These are phyloP conservation scores for Alternaria conjuncta DNA, from an alignment of 2,329 filamentous ascomycete species.

Conservation along the genomic window DNA sequence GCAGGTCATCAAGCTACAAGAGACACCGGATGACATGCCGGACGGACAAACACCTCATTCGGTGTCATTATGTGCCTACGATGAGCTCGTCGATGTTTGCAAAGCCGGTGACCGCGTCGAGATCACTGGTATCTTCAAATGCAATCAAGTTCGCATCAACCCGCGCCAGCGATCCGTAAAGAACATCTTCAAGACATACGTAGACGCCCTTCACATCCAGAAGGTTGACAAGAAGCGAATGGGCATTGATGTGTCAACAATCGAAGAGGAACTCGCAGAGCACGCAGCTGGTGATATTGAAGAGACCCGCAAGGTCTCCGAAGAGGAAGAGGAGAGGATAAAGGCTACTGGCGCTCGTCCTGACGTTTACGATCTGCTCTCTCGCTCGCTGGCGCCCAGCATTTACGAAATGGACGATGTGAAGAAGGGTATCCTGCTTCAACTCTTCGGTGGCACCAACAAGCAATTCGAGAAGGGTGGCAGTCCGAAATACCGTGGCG, in stretches of 20 bases:
- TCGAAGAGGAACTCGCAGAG: slow-evolving; percentile 82
- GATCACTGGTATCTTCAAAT: slow-evolving; percentile 95
- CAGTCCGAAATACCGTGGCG: slow-evolving; percentile 92
- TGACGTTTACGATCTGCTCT: slow-evolving; percentile 91
- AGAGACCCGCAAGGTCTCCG: slow-evolving; percentile 80
- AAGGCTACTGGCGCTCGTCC: slow-evolving; percentile 76
- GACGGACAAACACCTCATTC: slow-evolving; percentile 97
- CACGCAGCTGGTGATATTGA: slow-evolving; percentile 74
- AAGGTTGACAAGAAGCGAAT: slow-evolving; percentile 96
- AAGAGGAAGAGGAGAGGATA: slow-evolving; percentile 91
- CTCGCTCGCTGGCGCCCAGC: slow-evolving; percentile 89
- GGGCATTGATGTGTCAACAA: slow-evolving; percentile 87
- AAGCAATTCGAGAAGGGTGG: slow-evolving; percentile 97
- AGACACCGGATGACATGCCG: slow-evolving; percentile 93
- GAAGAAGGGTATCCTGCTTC: slow-evolving; percentile 96
- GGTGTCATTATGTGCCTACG: slow-evolving; percentile 93
- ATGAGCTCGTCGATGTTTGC: slow-evolving; percentile 96
- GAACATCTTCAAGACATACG: slow-evolving; percentile 96
- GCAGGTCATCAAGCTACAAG: slow-evolving; percentile 97
- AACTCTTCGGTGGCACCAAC: slow-evolving; percentile 96
- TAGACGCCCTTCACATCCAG: slow-evolving; percentile 93
- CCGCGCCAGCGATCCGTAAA: slow-evolving; percentile 91
- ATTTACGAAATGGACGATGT: slow-evolving; percentile 99
- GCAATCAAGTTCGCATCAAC: slow-evolving; percentile 91
- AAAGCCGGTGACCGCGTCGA: slow-evolving; percentile 96